phyloP scores from a whole-genome alignment of 805 yeast species.

The Geotrichum ghanense region DNA sequence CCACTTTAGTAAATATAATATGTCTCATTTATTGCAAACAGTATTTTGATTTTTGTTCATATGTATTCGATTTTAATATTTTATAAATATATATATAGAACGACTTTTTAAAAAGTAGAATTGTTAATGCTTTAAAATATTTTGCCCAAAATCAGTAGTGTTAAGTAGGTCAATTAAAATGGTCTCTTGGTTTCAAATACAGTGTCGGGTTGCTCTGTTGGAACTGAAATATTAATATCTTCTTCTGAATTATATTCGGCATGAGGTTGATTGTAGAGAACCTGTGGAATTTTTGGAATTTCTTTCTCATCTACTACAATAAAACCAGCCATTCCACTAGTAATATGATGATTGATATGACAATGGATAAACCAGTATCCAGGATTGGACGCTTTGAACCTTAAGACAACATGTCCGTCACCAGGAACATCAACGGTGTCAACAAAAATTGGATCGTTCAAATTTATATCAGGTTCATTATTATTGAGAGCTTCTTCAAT shows the following conservation, averaged over 20 bases:
- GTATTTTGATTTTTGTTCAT: too few species aligned
- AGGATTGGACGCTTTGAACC: background rate
- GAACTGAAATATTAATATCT: background rate
- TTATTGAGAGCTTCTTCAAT: background rate
- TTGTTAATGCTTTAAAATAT: too few species aligned
- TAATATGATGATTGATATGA: background rate
- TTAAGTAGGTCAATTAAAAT: too few species aligned
- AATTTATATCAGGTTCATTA: background rate
- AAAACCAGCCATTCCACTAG: background rate
- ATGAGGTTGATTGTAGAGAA: background rate
- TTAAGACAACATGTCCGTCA: background rate
- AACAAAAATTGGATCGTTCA: background rate
- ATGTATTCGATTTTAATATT: too few species aligned
- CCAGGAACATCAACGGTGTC: background rate
- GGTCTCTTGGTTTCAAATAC: too few species aligned
- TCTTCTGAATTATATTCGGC: background rate
- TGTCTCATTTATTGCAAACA: too few species aligned
- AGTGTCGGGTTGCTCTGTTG: background rate
- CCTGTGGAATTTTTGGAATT: background rate
- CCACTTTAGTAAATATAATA: too few species aligned
- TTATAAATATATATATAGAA: too few species aligned
- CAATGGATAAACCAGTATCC: conserved; percentile 1
- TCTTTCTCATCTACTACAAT: background rate
- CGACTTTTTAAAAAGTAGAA: too few species aligned
- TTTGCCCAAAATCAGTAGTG: too few species aligned